A percentile compares a stretch with the other conserved stretches of the same genome.
phyloP scores from a whole-genome alignment of 371 early-diverging fungal genomes.

The Smittium mucronatum region DNA sequence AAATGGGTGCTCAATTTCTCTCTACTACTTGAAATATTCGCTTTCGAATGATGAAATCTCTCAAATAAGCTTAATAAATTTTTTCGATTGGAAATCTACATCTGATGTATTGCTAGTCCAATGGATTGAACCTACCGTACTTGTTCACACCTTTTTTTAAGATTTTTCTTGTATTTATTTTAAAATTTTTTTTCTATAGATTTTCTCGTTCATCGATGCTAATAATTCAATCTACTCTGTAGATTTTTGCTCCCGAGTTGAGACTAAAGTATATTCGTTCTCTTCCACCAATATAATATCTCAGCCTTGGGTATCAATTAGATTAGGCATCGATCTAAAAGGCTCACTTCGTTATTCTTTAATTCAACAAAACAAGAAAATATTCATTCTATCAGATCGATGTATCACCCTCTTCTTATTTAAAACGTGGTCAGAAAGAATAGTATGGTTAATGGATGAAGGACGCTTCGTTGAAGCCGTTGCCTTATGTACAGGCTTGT shows the following conservation, averaged over 20 bases:
- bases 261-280: constrained; percentile 21
- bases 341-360: constrained; percentile 23
- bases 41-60: not conserved
- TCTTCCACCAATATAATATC: constrained; percentile 20
- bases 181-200: not conserved
- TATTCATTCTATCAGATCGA: constrained; percentile 22
- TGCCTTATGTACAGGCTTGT: constrained; percentile 25
- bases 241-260: constrained; percentile 18
- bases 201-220: constrained; percentile 22
- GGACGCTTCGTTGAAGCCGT: constrained; percentile 25
- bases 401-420: constrained; percentile 19
- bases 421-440: constrained; percentile 27
- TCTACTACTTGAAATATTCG: not conserved
- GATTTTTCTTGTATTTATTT: constrained; percentile 10
- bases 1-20: not conserved
- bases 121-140: not conserved
- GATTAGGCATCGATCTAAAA: constrained; percentile 29
- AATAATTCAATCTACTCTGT: constrained; percentile 28
- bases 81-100: constrained; percentile 4
- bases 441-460: constrained; percentile 20
- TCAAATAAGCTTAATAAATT: constrained; percentile 2
- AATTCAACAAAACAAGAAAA: constrained; percentile 17
- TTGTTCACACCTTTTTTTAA: not conserved
- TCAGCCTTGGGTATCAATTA: constrained; percentile 30
- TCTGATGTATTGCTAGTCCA: not conserved